Percentiles rank a stretch among this genome's conserved stretches.
phyloP scores from a whole-genome alignment of 805 yeast genomes.

The Kockiozyma suomiensis region DNA sequence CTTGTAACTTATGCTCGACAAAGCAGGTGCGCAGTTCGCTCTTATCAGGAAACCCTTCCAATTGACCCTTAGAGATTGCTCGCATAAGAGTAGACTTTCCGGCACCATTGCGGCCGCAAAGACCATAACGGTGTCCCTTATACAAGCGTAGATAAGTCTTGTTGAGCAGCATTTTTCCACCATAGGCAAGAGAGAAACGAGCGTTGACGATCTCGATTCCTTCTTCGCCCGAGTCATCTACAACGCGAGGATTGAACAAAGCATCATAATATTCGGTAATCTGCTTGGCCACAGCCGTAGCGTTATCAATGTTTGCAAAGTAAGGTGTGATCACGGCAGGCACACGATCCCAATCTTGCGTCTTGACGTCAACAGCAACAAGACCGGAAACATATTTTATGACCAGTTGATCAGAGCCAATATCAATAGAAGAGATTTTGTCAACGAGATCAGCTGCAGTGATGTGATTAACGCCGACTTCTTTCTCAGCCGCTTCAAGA shows the following conservation, averaged over 20 bases:
- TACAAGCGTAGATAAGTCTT: constrained; percentile 84
- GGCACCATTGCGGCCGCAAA: constrained; percentile 98
- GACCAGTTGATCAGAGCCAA: constrained; percentile 49
- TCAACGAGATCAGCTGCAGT: constrained; percentile 36
- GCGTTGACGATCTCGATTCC: constrained; percentile 92
- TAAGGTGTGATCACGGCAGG: constrained; percentile 48
- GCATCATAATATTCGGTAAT: constrained; percentile 30
- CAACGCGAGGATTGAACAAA: constrained; percentile 24
- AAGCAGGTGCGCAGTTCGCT: constrained; percentile 87
- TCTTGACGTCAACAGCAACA: constrained; percentile 42
- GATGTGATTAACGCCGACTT: constrained; percentile 77
- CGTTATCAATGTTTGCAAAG: constrained; percentile 50
- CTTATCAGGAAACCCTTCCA: constrained; percentile 95
- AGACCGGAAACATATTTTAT: constrained; percentile 44
- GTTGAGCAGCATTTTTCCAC: constrained; percentile 94
- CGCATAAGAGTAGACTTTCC: constrained; percentile 98
- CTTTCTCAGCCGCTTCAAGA: constrained; percentile 75
- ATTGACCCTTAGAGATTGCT: constrained; percentile 92
- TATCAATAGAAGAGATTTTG: constrained; percentile 44
- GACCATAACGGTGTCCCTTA: constrained; percentile 96
- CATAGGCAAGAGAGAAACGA: constrained; percentile 94
- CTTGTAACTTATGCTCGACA: constrained; percentile 96
- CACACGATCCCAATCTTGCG: constrained; percentile 45
- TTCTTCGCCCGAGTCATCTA: constrained; percentile 30
- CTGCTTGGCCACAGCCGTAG: constrained; percentile 21